Base-by-base conservation (phyloP, 2,329 filamentous ascomycete genomes). In the Chrysoporthe austroafricana region DNA sequence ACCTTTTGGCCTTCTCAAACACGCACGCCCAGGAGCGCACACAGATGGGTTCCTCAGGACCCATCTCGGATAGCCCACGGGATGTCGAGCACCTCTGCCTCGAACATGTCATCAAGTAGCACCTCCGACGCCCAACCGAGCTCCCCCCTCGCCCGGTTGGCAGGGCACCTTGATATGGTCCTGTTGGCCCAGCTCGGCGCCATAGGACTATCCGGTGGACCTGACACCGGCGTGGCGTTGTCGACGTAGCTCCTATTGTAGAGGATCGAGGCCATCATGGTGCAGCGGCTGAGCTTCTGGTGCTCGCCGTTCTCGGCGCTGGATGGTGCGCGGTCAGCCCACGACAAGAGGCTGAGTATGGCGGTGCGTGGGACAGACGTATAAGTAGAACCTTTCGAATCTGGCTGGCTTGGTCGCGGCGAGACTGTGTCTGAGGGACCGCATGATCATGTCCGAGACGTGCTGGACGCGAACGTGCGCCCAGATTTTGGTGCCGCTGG, bases 261-360 rank as follows among this genome's bases (percentile, higher is more conserved):
- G 36, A 66, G 50, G 16, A 43, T 58, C 34, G 59, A 48, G 42
- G 48, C 60, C 59, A 58, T 64, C 54, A 50, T 18, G 63, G 63
- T 59, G 50, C 44, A 56, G 50, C 50, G 50, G 14, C 26, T 14
- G 36, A 56, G 43, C n/a, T 66, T 56, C 18, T 66, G 52, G 59
- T 66, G 64, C 58, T 66, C 59, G 50, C 64, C 64, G 9, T 62
- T 57, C 39, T 58, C 64, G 16, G 42, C 59, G 26, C 59, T 62
- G 13, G 32, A 21, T 26, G 14, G 26, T 54, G 44, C 6, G 8
- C 11, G 21, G 34, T 63, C n/a, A 54, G 32, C 50, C 14, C 14
- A 50, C 14, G 13, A 14, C 8, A 4, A 57, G 14, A 8, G 36
- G 32, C 26, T 1, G 16, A 43, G 11, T 3, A 1, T 1, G n/a